These are phyloP conservation scores for Podospora fimiseda DNA, from an alignment of 495 filamentous ascomycete genomes.

Conservation along the genomic window DNA sequence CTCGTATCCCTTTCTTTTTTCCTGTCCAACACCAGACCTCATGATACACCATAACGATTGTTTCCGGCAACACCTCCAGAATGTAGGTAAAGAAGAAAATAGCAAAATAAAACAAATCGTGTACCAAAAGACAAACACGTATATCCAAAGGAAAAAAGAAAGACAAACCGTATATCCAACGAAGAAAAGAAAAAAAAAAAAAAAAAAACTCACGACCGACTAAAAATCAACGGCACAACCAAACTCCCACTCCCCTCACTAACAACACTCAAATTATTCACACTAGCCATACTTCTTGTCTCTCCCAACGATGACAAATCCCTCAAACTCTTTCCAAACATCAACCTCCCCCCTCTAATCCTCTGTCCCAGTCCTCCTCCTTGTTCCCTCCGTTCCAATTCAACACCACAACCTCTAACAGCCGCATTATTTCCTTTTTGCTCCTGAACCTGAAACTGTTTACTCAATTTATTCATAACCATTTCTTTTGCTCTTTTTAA, in stretches of 20 bases:
- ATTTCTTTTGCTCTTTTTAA: constrained; percentile 39
- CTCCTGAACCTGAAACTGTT: constrained; percentile 27
- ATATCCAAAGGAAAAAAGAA: constrained; percentile 1
- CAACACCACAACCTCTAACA: background rate
- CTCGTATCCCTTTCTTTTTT: too few relatives aligned
- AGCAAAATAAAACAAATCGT: too few relatives aligned
- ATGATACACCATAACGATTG: too few relatives aligned
- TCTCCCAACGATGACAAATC: constrained; percentile 16
- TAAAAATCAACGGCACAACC: constrained; percentile 48
- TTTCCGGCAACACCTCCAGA: too few relatives aligned
- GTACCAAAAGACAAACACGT: too few relatives aligned
- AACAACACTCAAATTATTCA: constrained; percentile 34
- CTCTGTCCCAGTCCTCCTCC: constrained; percentile 22
- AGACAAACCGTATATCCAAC: background rate
- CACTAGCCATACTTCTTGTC: too few relatives aligned
- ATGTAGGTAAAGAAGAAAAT: too few relatives aligned
- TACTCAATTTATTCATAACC: constrained; percentile 39
- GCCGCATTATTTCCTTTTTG: background rate
- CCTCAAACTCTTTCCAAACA: constrained; percentile 35
- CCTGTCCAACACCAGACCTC: too few relatives aligned
- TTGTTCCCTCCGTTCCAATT: constrained; percentile 12
- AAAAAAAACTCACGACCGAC: constrained; percentile 26
- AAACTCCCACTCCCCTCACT: constrained; percentile 26
- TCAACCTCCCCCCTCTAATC: constrained; percentile 36
- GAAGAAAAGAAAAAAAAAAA: constrained; percentile 3